Evolutionary conservation across 164 flowering plant genomes (phyloP).

Genomic region (Chimonanthus praecox): DNA sequence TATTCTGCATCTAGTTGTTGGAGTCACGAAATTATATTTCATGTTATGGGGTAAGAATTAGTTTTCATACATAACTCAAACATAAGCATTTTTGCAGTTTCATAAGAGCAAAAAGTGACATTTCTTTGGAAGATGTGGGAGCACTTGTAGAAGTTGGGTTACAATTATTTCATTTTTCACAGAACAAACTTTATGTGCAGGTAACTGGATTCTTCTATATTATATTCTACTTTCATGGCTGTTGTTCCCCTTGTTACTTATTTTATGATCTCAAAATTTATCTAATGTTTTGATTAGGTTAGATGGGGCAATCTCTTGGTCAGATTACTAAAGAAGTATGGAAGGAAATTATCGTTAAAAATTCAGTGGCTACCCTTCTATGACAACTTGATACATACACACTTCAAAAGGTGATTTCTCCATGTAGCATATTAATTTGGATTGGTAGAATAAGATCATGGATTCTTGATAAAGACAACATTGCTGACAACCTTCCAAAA

Average conservation of each 20-base stretch:
- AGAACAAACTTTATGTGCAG: slow-evolving; percentile 77
- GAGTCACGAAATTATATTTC: background rate
- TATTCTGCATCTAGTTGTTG: background rate
- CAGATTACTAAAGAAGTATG: slow-evolving; percentile 63
- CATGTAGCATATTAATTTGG: background rate
- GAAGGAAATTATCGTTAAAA: slow-evolving; percentile 64
- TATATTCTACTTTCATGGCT: background rate
- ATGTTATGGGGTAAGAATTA: background rate
- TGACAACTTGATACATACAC: slow-evolving; percentile 70
- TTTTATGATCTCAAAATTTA: slow-evolving; percentile 3
- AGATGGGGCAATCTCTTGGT: slow-evolving; percentile 91
- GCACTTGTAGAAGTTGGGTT: slow-evolving; percentile 55
- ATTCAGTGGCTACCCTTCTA: slow-evolving; percentile 90
- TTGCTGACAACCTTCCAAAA: no score
- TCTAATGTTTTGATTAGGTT: slow-evolving; percentile 46
- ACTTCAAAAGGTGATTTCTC: slow-evolving; percentile 64
- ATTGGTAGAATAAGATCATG: slow-evolving; percentile 2
- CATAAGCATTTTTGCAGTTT: slow-evolving; percentile 44
- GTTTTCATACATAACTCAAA: background rate
- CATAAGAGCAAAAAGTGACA: slow-evolving; percentile 85
- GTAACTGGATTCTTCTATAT: slow-evolving; percentile 23
- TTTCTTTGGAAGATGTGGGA: slow-evolving; percentile 64
- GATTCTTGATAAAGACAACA: background rate
- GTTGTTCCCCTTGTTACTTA: background rate
- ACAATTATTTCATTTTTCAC: slow-evolving; percentile 50